A percentile compares a stretch with the other conserved stretches of the same genome.
These are phyloP conservation scores for Irpex sp. DNA, from an alignment of 1,284 basidiomycete genomes.

Conservation along the genomic window DNA sequence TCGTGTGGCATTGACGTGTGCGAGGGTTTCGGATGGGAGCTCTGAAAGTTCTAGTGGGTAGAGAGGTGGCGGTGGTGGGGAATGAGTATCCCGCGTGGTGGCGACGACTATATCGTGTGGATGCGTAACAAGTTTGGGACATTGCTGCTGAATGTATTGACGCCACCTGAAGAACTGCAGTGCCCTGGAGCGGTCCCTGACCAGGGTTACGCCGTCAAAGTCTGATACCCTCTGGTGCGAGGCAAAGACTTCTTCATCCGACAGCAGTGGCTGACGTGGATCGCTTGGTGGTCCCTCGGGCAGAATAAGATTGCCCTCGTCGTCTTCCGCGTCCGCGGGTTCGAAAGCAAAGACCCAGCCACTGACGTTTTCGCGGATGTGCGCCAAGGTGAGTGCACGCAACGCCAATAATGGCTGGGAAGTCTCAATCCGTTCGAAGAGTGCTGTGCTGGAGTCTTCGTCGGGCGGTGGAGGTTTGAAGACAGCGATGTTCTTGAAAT, in stretches of 20 bases:
- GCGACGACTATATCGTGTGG: background rate
- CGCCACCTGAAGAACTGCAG: constrained; percentile 4
- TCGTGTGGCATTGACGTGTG: background rate
- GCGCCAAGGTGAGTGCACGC: background rate
- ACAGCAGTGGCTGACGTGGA: background rate
- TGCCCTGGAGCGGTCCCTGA: background rate
- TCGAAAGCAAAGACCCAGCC: background rate
- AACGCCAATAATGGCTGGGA: background rate
- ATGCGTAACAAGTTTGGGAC: background rate
- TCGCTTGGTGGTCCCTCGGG: constrained; percentile 3
- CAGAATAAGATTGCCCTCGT: background rate
- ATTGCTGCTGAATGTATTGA: background rate
- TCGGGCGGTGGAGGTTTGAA: background rate
- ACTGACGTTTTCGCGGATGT: background rate
- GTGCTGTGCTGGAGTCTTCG: too few species aligned
- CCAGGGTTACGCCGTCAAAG: background rate
- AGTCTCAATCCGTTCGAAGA: background rate
- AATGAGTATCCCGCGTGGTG: background rate
- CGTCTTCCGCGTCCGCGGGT: background rate
- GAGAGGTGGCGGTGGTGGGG: background rate
- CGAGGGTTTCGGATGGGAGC: background rate
- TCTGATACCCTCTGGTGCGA: constrained; percentile 1
- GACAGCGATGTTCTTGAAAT: constrained; percentile 1
- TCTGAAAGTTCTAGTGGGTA: background rate
- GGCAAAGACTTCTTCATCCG: constrained; percentile 4